Percentiles rank a stretch among this genome's conserved stretches.
Conservation (phyloP, 2,329 filamentous ascomycete species). For the Diaporthe capsici region DNA sequence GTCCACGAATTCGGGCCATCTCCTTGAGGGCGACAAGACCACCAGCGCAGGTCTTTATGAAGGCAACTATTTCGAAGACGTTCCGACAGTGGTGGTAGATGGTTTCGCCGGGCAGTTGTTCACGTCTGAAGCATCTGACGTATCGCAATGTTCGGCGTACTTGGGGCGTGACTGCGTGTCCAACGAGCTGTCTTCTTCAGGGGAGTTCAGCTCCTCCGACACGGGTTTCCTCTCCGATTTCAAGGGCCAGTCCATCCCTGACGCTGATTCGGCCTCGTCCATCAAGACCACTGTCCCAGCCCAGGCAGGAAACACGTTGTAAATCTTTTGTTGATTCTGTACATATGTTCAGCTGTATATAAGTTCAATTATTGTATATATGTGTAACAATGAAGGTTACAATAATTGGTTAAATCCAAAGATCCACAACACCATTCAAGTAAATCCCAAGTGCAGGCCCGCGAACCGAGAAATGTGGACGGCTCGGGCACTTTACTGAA, state of each 20-base stretch:
- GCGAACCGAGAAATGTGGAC: not conserved
- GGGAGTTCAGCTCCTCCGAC: not conserved
- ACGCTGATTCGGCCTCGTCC: not conserved
- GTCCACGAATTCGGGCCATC: slow-evolving; percentile 66
- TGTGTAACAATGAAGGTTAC: not conserved
- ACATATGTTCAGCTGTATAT: not conserved
- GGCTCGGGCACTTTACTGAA: not conserved
- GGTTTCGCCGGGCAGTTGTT: slow-evolving; percentile 43
- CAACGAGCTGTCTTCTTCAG: slow-evolving; percentile 10
- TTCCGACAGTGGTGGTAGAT: slow-evolving; percentile 57
- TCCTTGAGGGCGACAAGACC: slow-evolving; percentile 63
- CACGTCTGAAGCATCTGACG: slow-evolving; percentile 13
- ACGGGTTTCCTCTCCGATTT: not conserved
- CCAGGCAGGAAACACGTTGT: slow-evolving; percentile 1
- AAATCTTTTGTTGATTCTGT: not conserved
- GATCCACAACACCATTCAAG: not conserved
- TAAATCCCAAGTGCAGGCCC: not conserved
- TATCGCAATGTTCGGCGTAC: slow-evolving; percentile 3
- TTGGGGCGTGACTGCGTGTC: slow-evolving; percentile 25
- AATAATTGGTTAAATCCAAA: not conserved
- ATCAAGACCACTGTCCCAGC: not conserved
- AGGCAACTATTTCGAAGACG: slow-evolving; percentile 71
- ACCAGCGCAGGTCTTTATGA: slow-evolving; percentile 65
- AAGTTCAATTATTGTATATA: not conserved
- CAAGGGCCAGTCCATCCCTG: not conserved